Evolutionary conservation across 495 filamentous ascomycete genomes (phyloP), one percentile per base, ranked within the genome.

Genomic region (Penicillium salamii): DNA sequence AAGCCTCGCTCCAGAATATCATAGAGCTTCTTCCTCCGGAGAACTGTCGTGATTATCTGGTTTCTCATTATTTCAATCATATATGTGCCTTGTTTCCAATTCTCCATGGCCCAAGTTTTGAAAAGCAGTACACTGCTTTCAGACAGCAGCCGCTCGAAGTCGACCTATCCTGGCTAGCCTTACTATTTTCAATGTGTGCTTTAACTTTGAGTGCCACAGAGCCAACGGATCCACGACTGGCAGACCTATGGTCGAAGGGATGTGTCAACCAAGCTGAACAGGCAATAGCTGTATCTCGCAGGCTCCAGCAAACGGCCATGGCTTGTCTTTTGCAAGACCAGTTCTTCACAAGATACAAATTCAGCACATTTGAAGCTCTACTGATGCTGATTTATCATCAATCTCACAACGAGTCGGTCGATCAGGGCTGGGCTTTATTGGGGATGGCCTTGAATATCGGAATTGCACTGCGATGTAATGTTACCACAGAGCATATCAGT

Each of bases 91-190:
- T 58, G 9, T 62, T 62, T 18, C 58, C 24, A n/a, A 58, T 62
- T 15, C 58, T 62, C 5, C 58, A 62, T 49, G 55, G 58, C 5
- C 58, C 58, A 40, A 62, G 51, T 1, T 62, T 62, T 28, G 51
- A 55, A 41, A 48, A 43, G 18, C 50, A 61, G 19, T 61, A 61
- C 37, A 35, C 29, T 6, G 21, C 42, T 1, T 61, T 61, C 33
- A 41, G 39, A 40, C 24, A 42, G 38, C 20, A 13, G 6, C 46
- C 46, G n/a, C 31, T 13, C 19, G 39, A 48, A 8, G 32, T 52
- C 0, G 47, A 54, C 9, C 31, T 61, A 3, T 21, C 57, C 12
- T 61, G 54, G 53, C 38, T 61, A 26, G 57, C 57, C 6, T 46
- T 61, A 12, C 46, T 61, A 7, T 57, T 54, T 39, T 44, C 53